Base-by-base conservation (phyloP, 257 asterid genomes). In the Solanum lycopersicoides region DNA sequence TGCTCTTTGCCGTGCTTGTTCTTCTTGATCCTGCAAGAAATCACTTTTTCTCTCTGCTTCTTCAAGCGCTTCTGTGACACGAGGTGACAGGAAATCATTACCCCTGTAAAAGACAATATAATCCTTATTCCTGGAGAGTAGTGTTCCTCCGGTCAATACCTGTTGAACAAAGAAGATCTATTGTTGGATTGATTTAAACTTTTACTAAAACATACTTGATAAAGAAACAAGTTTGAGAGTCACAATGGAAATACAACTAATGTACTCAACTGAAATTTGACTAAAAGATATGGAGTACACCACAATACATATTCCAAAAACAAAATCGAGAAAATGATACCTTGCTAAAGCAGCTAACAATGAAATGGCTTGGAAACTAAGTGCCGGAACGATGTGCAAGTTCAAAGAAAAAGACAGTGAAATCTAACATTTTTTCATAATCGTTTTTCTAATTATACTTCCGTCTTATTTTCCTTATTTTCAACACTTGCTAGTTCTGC, bases 111-210 rank as follows among this genome's bases (percentile, higher is more conserved):
- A 95, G 76, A 97, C 97, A 9, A 95, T 93, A 88, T 93, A 97
- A 73, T 97, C 98, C 92, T 97, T 97, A 93, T 97, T 95, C 91
- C 98, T 95, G 11, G 98, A 97, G 83, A 97, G 82, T 37, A 97
- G 91, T 2, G 98, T 97, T 82, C 99, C 98, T 88, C 98, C 98
- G 4, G 99, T 97, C 90, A 97, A 92, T 82, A 92, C 91, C 99
- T 97, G 94, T 88, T 44, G 63, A 85, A 89, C 20, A 34, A 89
- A 47, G 86, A 35, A 15, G 83, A 47, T 82, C 28, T 82, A 82
- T 30, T 30, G 69, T 47, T 42, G 9, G 45, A 82, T 82, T 11
- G 69, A 50, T 30, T 82, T 16, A 50, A 20, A 59, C 15, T 82
- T 18, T 32, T 6, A 79, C 66, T 28, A 28, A 74, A 74, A 79